Evolutionary conservation across 2,329 filamentous ascomycete genomes (phyloP), one percentile per base, ranked within the genome.

Genomic region (Orbilia quercus): DNA sequence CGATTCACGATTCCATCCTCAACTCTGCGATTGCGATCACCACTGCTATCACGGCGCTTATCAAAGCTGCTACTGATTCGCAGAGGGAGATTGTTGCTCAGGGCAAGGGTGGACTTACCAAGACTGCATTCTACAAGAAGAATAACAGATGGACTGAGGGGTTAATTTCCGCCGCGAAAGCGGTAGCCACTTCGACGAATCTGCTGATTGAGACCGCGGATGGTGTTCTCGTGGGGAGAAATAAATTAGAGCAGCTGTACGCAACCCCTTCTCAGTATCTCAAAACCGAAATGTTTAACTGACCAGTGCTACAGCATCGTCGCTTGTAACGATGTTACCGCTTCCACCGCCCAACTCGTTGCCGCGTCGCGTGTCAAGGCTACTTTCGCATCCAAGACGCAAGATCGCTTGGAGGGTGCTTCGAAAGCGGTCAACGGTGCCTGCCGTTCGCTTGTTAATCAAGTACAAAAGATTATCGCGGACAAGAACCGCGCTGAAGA

Each of bases 111-210:
- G 90, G 89, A 23, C 91, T 91, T 57, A 96, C 92, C 47, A 87
- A 89, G 67, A 96, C 93, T 1, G 92, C 93, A 22, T 99, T 99
- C 82, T 99, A 99, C 88, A 98, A 98, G 86, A 98, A 98, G 85
- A 97, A 99, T 86, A 99, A 98, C 83, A 88, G 95, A 58, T 99
- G 95, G 95, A 99, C 95, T 0, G 95, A 99, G 80, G 95, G 95
- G 51, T 88, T 99, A 73, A 97, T 99, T 80, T 96, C 92, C 38
- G 95, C 95, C 0, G 94, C 95, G 76, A 99, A 99, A 83, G 95
- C 95, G 0, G 95, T 99, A 16, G 95, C 95, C 1, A 86, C 87
- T 1, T 96, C 92, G 14, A 99, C 95, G 9, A 98, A 97, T 82
- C 95, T 90, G 44, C 87, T 99, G 77, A 99, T 99, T 79, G 95